Evolutionary conservation across 106 monocot genomes (phyloP), one percentile per base, ranked within the genome.

Genomic region (Acanthochlamys bracteata): DNA sequence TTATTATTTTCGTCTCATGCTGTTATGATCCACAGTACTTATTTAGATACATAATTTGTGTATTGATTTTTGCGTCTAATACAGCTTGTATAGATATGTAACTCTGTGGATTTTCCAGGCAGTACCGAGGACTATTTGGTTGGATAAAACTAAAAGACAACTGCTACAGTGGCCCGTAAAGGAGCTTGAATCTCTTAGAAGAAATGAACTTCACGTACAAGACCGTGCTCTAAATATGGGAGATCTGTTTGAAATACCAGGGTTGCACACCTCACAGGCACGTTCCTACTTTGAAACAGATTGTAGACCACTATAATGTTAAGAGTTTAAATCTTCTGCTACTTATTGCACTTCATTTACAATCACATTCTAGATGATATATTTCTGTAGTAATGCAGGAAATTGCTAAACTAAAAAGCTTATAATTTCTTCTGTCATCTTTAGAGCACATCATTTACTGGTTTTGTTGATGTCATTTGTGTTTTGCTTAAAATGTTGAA

Each of bases 91-190:
- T n/a, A n/a, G n/a, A n/a, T n/a, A n/a, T n/a, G n/a, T n/a, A n/a
- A 9, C 12, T 21, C 20, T n/a, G 20, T 55, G n/a, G 16, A 16
- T 70, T 14, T 20, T 66, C 15, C 69, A 93, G 93, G 67, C 63
- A 61, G 55, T 89, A 25, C 93, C 93, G 11, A 89, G 93, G 57
- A 65, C 66, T 7, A 56, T 93, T 51, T 86, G 77, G 83, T 71
- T 93, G 26, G 81, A 83, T 77, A 22, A 43, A 0, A 67, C 66
- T 55, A 78, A 65, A 55, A 74, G 61, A 60, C 82, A 83, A 61
- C 69, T 93, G 52, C 24, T 83, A 41, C 93, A 89, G 42, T 93
- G 89, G 89, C 93, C 89, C 1, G 57, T 93, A 7, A 71, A 79
- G 43, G 93, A 93, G 72, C 26, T 93, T 39, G 89, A 93, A 59